Conservation (phyloP, 2,329 filamentous ascomycete species). For the Neofusicoccum sp. region DNA sequence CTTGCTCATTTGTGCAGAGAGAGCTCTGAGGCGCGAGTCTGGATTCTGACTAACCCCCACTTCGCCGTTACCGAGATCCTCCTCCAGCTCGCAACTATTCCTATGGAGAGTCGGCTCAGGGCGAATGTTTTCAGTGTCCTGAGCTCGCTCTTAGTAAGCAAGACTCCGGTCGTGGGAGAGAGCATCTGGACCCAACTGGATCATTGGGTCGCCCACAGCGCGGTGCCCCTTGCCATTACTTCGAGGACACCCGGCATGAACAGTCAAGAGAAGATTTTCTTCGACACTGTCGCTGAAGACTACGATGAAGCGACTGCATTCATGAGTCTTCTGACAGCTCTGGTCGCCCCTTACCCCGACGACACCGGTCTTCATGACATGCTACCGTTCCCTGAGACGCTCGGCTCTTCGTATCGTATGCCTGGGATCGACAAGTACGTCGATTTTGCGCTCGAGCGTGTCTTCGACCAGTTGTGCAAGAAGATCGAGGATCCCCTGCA, state of each 20-base stretch:
- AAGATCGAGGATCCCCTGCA: slow-evolving; percentile 55
- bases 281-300: slow-evolving; percentile 9
- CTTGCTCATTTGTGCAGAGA: slow-evolving; percentile 78
- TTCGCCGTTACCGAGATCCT: slow-evolving; percentile 72
- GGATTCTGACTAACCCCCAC: slow-evolving; percentile 65
- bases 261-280: slow-evolving; percentile 3
- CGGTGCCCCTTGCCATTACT: slow-evolving; percentile 5
- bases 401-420: slow-evolving; percentile 74
- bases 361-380: slow-evolving; percentile 66
- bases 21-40: slow-evolving; percentile 69
- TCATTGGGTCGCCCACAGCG: slow-evolving; percentile 59
- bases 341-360: slow-evolving; percentile 66
- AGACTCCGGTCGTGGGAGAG: slow-evolving; percentile 64
- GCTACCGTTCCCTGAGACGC: slow-evolving; percentile 80
- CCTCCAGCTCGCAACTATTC: slow-evolving; percentile 74
- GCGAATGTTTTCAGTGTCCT: slow-evolving; percentile 82
- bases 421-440: slow-evolving; percentile 90
- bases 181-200: slow-evolving; percentile 80
- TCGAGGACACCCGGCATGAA: background rate
- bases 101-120: slow-evolving; percentile 72
- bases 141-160: slow-evolving; percentile 71
- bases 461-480: slow-evolving; percentile 54
- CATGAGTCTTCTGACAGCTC: slow-evolving; percentile 69
- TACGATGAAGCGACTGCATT: slow-evolving; percentile 46
- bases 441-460: slow-evolving; percentile 81